Evolutionary conservation across 2,329 filamentous ascomycete genomes (phyloP).

Genomic region (Cladorrhinum sp.): DNA sequence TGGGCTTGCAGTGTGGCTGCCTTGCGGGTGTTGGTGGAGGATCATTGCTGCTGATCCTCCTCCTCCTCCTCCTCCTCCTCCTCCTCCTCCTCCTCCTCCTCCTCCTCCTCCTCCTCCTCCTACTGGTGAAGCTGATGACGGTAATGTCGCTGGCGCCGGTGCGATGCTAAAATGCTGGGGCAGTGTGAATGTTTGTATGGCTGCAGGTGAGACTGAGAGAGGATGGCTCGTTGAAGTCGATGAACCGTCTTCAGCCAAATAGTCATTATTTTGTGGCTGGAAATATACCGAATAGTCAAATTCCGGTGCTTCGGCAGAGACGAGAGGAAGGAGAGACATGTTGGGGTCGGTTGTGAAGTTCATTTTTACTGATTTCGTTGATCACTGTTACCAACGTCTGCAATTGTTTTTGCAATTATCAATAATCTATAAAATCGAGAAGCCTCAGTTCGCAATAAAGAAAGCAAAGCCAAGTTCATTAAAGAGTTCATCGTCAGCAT

Average conservation of each 20-base stretch:
- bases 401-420: too few relatives aligned
- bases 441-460: neutral
- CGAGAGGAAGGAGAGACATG: conserved; percentile 29
- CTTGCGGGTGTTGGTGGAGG: neutral
- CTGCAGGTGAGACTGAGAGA: conserved; percentile 13
- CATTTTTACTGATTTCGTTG: neutral
- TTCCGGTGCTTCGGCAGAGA: conserved; percentile 29
- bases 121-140: neutral
- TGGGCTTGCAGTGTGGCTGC: neutral
- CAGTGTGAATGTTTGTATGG: neutral
- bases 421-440: too few relatives aligned
- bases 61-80: neutral
- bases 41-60: neutral
- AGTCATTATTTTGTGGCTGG: conserved; percentile 29
- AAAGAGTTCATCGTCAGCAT: neutral
- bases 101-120: too few relatives aligned
- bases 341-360: conserved; percentile 6
- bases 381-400: too few relatives aligned
- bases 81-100: neutral
- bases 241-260: conserved; percentile 30
- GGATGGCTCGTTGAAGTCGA: conserved; percentile 31
- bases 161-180: neutral
- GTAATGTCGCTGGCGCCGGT: neutral
- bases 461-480: neutral
- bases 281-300: conserved; percentile 43